Evolutionary conservation across 495 filamentous ascomycete species (phyloP), one percentile per base, ranked within the genome.

Genomic region (Aspergillus homomorphus): DNA sequence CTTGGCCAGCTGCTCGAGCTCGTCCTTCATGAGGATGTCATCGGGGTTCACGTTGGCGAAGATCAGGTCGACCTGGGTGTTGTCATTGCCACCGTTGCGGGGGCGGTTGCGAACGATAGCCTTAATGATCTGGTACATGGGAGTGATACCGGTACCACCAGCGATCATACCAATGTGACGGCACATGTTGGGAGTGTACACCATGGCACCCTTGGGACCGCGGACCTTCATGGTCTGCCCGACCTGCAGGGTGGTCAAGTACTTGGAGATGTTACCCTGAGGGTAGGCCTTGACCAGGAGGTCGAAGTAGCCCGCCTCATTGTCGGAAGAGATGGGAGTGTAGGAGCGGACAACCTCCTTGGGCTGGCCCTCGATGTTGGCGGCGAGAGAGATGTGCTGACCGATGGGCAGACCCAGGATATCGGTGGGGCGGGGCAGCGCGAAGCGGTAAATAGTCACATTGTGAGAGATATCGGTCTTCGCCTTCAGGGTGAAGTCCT

Each of bases 211-310:
- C 81, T 96, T 97, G 66, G 94, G 94, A 15, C 94, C 94, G 63
- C 81, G 83, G 56, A 96, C 89, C 69, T 89, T 89, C 84, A 98
- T 90, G 53, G 82, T 87, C 71, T 98, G 83, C 51, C 94, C 92
- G 45, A 96, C 80, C 62, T 83, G 80, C 44, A 98, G 84, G 7
- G 80, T 82, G 28, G 89, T 88, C 74, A 98, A 85, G 77, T 97
- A 84, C 75, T 88, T 89, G 66, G 87, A 91, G 82, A 98, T 96
- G 76, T 97, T 97, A 61, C 94, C 94, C 52, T 89, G 91, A 0
- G 92, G 90, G 76, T 98, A 98, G 42, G 91, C 91, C 81, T 98
- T 98, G 76, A 98, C 90, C 52, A 98, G 84, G 55, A 98, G 87
- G 73, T 96, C 93, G 77, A 98, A 92, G 81, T 91, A 89, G 69